phyloP scores from a whole-genome alignment of 1,284 basidiomycete genomes.

The Pulveroboletus sp. region DNA sequence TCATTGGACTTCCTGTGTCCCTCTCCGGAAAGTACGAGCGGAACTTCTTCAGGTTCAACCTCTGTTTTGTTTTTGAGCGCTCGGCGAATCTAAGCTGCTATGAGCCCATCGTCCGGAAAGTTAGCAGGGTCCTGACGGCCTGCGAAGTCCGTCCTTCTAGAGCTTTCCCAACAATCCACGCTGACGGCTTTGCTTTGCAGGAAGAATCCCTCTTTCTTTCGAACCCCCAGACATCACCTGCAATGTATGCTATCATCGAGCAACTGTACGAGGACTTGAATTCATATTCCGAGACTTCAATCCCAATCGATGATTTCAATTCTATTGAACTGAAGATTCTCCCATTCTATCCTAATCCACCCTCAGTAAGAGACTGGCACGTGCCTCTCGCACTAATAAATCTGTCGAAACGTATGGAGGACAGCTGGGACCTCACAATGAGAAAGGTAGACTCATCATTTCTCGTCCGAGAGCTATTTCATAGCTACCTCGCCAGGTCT shows the following conservation, averaged over 20 bases:
- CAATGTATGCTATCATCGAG: constrained; percentile 87
- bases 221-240: constrained; percentile 64
- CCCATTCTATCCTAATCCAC: constrained; percentile 94
- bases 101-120: constrained; percentile 94
- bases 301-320: constrained; percentile 86
- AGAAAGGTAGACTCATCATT: constrained; percentile 57
- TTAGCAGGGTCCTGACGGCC: constrained; percentile 81
- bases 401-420: constrained; percentile 77
- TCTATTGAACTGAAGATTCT: constrained; percentile 95
- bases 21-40: constrained; percentile 74
- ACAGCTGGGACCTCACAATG: constrained; percentile 97
- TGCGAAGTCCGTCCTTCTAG: constrained; percentile 73
- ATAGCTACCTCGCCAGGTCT: constrained; percentile 51
- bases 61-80: constrained; percentile 95
- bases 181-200: constrained; percentile 44
- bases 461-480: neutral
- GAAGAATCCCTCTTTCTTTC: constrained; percentile 91
- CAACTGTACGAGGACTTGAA: constrained; percentile 97
- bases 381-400: constrained; percentile 92
- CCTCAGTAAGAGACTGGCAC: constrained; percentile 89
- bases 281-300: constrained; percentile 94
- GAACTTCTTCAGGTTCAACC: constrained; percentile 92
- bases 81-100: constrained; percentile 90
- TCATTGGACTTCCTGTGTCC: constrained; percentile 88
- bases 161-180: neutral